These are phyloP conservation scores for Graphilbum sp. DNA, from an alignment of 2,329 filamentous ascomycete genomes.

Conservation along the genomic window DNA sequence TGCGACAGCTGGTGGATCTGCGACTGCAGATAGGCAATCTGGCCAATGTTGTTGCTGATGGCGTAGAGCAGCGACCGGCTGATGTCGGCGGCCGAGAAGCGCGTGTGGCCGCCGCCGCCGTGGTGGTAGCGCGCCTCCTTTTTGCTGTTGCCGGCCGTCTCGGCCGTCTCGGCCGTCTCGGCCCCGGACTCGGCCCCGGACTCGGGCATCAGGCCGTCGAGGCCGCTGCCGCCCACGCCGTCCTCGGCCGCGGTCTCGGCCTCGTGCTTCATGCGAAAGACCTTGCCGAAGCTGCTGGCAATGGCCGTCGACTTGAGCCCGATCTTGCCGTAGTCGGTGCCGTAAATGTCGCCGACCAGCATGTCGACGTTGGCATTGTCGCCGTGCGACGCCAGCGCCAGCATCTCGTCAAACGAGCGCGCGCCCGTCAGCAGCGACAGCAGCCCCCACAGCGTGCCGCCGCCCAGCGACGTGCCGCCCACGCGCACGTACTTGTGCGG, in stretches of 20 bases:
- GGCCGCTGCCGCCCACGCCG: constrained; percentile 59
- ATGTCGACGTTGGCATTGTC: constrained; percentile 92
- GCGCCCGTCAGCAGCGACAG: constrained; percentile 86
- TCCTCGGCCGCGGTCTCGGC: constrained; percentile 69
- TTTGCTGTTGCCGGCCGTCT: background rate
- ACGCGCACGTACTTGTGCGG: constrained; percentile 78
- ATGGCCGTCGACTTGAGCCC: constrained; percentile 92
- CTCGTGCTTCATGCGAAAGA: constrained; percentile 80
- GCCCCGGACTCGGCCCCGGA: constrained; percentile 45
- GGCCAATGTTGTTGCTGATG: constrained; percentile 94
- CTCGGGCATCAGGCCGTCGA: constrained; percentile 77
- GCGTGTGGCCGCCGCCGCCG: constrained; percentile 13
- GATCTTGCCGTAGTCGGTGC: constrained; percentile 89
- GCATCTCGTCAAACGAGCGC: constrained; percentile 93
- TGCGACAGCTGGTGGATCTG: constrained; percentile 82
- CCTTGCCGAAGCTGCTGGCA: constrained; percentile 90
- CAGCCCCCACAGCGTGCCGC: constrained; percentile 94
- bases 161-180: background rate
- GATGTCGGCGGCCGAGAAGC: constrained; percentile 71
- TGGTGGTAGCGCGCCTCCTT: background rate
- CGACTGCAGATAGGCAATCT: constrained; percentile 93
- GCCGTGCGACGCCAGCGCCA: constrained; percentile 74
- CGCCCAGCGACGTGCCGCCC: constrained; percentile 84
- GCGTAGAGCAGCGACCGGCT: constrained; percentile 85
- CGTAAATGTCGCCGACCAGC: constrained; percentile 96